phyloP scores from a whole-genome alignment of 345 rosid genomes.

The Ricinus communis region DNA sequence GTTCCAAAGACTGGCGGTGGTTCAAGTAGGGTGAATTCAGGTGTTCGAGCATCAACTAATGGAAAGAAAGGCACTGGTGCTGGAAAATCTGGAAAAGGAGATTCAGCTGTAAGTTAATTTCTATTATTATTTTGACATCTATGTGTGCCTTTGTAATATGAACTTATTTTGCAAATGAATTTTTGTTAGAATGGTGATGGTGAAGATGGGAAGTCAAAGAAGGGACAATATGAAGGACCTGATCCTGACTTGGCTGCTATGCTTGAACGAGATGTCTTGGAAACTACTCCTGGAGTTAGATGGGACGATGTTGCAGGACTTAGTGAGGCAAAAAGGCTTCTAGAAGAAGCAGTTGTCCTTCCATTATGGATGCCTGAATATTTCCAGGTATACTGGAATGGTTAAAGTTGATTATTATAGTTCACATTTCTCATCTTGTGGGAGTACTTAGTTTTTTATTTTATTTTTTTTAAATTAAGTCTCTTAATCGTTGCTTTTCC shows the following conservation, averaged over 20 bases:
- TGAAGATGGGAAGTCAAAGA: constrained; percentile 90
- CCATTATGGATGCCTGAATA: constrained; percentile 99
- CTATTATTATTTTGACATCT: background rate
- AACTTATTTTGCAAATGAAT: constrained; percentile 21
- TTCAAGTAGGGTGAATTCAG: constrained; percentile 55
- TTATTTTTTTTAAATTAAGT: too few relatives aligned
- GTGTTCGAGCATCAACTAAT: constrained; percentile 60
- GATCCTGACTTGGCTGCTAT: constrained; percentile 95
- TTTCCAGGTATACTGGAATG: constrained; percentile 68
- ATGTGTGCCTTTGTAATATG: constrained; percentile 1
- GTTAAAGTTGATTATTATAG: constrained; percentile 14
- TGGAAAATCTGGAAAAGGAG: constrained; percentile 72
- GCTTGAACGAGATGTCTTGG: constrained; percentile 99
- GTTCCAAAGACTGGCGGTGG: constrained; percentile 70
- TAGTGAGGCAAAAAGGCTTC: constrained; percentile 95
- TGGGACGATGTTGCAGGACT: constrained; percentile 99
- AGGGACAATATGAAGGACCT: constrained; percentile 90
- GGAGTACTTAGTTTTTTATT: background rate
- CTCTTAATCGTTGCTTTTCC: background rate
- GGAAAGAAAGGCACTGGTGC: constrained; percentile 78
- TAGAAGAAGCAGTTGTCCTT: constrained; percentile 99
- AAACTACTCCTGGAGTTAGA: constrained; percentile 91
- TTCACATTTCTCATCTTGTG: background rate
- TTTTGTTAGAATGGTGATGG: constrained; percentile 73
- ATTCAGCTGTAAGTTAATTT: constrained; percentile 56